These are phyloP conservation scores for Aspergillus floridensis DNA, from an alignment of 2,329 filamentous ascomycete species.

Conservation along the genomic window DNA sequence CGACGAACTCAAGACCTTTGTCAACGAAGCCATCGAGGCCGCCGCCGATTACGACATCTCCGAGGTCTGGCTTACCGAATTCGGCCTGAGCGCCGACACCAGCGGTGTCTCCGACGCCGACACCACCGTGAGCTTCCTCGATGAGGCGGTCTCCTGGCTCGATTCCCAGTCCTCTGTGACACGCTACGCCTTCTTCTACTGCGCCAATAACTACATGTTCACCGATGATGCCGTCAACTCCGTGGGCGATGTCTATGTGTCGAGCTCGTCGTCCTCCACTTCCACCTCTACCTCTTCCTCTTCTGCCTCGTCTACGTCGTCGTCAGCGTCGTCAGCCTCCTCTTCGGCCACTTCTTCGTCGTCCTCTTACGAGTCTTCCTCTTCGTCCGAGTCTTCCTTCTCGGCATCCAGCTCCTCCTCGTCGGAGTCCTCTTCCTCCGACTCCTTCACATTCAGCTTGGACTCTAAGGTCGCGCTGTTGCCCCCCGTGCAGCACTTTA, in stretches of 20 bases:
- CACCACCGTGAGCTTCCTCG: neutral
- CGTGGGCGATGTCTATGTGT: neutral
- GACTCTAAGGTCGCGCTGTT: no score
- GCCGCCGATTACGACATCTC: neutral
- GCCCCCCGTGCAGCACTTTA: no score
- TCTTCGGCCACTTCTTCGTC: no score
- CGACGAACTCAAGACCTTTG: neutral
- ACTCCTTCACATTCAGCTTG: no score
- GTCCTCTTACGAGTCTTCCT: no score
- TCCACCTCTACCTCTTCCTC: neutral
- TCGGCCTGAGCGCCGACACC: neutral
- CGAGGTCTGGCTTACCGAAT: constrained; percentile 4
- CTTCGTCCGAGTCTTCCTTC: no score
- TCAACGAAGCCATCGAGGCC: neutral
- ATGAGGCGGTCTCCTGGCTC: neutral
- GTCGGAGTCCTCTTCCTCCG: no score
- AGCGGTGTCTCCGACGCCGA: neutral
- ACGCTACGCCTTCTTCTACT: constrained; percentile 1
- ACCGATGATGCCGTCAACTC: constrained; percentile 1
- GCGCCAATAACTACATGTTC: neutral
- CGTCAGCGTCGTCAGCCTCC: no score
- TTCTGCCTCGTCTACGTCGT: no score
- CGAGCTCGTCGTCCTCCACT: neutral
- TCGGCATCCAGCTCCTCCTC: no score
- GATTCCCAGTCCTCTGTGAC: neutral